phyloP scores from a whole-genome alignment of 164 flowering plant species.

The Annona squamosa region DNA sequence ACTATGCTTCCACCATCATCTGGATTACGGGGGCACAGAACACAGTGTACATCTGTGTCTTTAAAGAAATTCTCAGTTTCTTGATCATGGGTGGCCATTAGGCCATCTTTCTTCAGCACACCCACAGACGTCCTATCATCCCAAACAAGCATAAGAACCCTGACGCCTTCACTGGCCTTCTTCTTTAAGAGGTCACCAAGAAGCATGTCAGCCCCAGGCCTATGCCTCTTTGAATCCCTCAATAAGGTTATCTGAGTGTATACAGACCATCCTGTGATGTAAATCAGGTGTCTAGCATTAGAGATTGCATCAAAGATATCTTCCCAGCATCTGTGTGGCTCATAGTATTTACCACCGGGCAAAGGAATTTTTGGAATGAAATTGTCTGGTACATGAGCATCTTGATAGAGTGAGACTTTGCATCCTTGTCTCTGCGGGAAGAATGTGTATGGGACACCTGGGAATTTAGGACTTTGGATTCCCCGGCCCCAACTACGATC shows the following conservation, averaged over 20 bases:
- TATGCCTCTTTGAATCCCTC: constrained; percentile 53
- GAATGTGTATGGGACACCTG: constrained; percentile 69
- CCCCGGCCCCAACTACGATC: constrained; percentile 52
- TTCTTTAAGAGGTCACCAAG: constrained; percentile 70
- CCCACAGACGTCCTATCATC: constrained; percentile 68
- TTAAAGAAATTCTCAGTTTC: constrained; percentile 52
- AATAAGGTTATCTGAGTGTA: constrained; percentile 53
- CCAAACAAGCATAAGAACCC: constrained; percentile 83
- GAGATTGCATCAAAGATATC: constrained; percentile 67
- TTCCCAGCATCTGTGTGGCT: constrained; percentile 73
- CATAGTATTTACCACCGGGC: constrained; percentile 41
- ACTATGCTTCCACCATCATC: constrained; percentile 51
- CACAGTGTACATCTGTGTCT: constrained; percentile 50
- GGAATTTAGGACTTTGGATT: constrained; percentile 38
- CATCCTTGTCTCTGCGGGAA: constrained; percentile 55
- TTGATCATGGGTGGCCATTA: constrained; percentile 79
- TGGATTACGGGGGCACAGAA: constrained; percentile 70
- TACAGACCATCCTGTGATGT: constrained; percentile 81
- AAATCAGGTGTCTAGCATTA: constrained; percentile 61
- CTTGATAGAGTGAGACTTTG: constrained; percentile 64
- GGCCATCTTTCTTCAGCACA: constrained; percentile 51
- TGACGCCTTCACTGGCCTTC: constrained; percentile 71
- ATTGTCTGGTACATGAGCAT: constrained; percentile 57
- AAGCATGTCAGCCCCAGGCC: constrained; percentile 46
- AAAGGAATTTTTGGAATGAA: constrained; percentile 52